These are phyloP conservation scores for Musa itinerans DNA, from an alignment of 176 grass and related monocot genomes.

Conservation along the genomic window DNA sequence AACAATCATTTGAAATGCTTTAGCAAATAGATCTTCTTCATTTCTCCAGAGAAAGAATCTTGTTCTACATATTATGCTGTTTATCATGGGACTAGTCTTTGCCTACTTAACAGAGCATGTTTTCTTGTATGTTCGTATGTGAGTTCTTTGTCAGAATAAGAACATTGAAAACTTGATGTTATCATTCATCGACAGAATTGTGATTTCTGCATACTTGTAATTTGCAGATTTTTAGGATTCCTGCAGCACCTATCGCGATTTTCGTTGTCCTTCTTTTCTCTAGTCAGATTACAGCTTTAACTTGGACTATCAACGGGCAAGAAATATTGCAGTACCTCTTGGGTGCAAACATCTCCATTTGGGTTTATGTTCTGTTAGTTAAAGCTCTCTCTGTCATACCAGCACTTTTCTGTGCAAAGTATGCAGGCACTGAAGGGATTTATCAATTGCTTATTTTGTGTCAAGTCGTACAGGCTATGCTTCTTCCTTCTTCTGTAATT, in stretches of 20 bases:
- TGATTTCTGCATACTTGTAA: background rate
- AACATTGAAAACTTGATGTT: background rate
- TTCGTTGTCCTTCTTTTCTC: conserved; percentile 86
- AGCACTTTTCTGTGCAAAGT: conserved; percentile 53
- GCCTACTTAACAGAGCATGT: no score
- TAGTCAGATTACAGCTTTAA: conserved; percentile 68
- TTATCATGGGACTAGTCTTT: no score
- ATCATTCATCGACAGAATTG: background rate
- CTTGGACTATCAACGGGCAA: conserved; percentile 66
- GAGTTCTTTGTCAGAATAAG: no score
- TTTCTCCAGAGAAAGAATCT: background rate
- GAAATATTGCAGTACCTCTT: conserved; percentile 66
- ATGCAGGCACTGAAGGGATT: conserved; percentile 70
- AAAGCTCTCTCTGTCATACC: conserved; percentile 70
- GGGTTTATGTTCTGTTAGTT: conserved; percentile 42
- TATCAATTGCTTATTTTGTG: conserved; percentile 84
- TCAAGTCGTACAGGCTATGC: conserved; percentile 82
- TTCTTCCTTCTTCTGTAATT: conserved; percentile 81
- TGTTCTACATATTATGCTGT: no score
- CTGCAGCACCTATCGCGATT: conserved; percentile 61
- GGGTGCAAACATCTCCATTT: conserved; percentile 54
- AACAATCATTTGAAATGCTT: background rate
- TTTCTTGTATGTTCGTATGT: no score
- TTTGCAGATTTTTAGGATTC: conserved; percentile 80
- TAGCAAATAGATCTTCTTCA: background rate